A percentile compares a stretch with the other conserved stretches of the same genome.
Evolutionary conservation across 2,329 filamentous ascomycete genomes (phyloP).

Genomic region (Macroventuria anomochaeta): DNA sequence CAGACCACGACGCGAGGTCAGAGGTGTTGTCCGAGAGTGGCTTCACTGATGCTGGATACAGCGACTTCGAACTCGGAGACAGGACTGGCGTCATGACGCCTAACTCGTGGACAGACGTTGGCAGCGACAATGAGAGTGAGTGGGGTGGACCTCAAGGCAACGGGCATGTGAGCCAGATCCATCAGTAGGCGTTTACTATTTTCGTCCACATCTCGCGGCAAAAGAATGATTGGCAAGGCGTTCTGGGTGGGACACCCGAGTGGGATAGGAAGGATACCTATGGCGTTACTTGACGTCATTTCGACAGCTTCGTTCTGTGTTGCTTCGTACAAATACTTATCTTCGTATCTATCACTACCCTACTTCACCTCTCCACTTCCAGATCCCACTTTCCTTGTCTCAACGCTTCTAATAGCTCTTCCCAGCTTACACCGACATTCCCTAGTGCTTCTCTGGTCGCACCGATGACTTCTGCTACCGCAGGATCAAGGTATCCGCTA

Average conservation of each 20-base stretch:
- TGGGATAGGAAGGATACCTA: neutral
- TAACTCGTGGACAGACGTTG: constrained; percentile 50
- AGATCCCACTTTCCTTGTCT: neutral
- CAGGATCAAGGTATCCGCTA: neutral
- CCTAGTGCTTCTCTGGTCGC: neutral
- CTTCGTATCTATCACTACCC: neutral
- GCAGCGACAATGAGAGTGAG: constrained; percentile 50
- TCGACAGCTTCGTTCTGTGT: neutral
- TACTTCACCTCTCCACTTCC: neutral
- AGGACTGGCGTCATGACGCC: constrained; percentile 47
- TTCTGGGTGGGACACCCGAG: neutral
- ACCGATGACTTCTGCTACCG: neutral
- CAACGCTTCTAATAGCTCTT: neutral
- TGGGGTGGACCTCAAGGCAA: constrained; percentile 36
- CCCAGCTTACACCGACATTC: neutral
- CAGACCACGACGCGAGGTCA: constrained; percentile 42
- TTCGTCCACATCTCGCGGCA: neutral
- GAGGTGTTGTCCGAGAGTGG: constrained; percentile 46
- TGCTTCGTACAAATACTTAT: neutral
- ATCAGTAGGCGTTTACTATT: constrained; percentile 25
- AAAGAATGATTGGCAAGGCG: constrained; percentile 9
- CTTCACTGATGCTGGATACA: constrained; percentile 47
- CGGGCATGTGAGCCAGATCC: constrained; percentile 39
- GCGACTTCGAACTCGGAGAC: constrained; percentile 34
- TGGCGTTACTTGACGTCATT: neutral